These are phyloP conservation scores for Aspergillus sclerotialis DNA, from an alignment of 2,329 filamentous ascomycete species.

Conservation along the genomic window DNA sequence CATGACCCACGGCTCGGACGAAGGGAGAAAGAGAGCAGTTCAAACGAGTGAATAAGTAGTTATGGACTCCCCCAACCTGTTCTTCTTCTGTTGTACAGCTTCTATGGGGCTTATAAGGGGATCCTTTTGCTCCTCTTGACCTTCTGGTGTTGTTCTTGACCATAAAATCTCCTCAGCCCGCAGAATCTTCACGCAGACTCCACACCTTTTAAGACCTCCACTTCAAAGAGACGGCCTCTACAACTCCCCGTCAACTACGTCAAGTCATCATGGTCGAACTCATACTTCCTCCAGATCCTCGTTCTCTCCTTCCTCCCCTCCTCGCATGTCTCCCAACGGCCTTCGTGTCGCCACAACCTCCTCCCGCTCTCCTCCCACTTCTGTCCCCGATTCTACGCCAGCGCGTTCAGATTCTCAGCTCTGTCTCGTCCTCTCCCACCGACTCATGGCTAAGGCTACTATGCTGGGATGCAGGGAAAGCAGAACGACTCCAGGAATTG, in stretches of 20 bases:
- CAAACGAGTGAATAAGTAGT: not conserved
- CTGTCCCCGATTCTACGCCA: conserved; percentile 59
- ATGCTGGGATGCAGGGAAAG: conserved; percentile 51
- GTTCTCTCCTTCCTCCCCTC: conserved; percentile 53
- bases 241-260: too few relatives aligned
- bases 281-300: conserved; percentile 49
- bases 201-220: too few relatives aligned
- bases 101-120: not conserved
- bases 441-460: conserved; percentile 54
- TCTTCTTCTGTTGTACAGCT: not conserved
- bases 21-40: conserved; percentile 7
- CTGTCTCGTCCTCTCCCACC: conserved; percentile 32
- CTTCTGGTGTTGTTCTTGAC: not conserved
- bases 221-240: not conserved
- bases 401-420: conserved; percentile 51
- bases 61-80: not conserved
- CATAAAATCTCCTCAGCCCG: not conserved
- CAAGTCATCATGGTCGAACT: conserved; percentile 44
- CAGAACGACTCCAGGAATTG: conserved; percentile 46
- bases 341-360: conserved; percentile 52
- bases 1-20: conserved; percentile 9
- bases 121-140: not conserved
- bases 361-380: conserved; percentile 54
- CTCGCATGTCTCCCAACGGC: conserved; percentile 58
- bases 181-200: conserved; percentile 1